These are phyloP conservation scores for Colletotrichum sublineola DNA, from an alignment of 2,329 filamentous ascomycete species.

Conservation along the genomic window DNA sequence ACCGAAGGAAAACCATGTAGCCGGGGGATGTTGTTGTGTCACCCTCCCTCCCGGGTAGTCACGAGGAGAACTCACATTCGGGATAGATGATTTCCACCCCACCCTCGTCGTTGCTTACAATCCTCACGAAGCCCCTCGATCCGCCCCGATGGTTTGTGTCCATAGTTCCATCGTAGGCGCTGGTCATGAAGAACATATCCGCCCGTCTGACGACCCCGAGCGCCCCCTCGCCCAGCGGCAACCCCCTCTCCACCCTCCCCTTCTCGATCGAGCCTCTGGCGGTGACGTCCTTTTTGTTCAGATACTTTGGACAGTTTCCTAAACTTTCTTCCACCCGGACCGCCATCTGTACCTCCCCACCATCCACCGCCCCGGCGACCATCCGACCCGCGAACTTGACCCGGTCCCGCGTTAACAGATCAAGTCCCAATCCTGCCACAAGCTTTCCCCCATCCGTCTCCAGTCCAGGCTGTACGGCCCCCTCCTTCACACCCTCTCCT, in stretches of 20 bases:
- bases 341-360: conserved; percentile 66
- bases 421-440: conserved; percentile 69
- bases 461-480: conserved; percentile 53
- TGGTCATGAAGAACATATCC: conserved; percentile 85
- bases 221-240: conserved; percentile 66
- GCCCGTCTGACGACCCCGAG: conserved; percentile 71
- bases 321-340: conserved; percentile 79
- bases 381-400: conserved; percentile 81
- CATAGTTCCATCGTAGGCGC: conserved; percentile 76
- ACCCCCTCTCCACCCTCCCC: conserved; percentile 46
- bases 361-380: conserved; percentile 71
- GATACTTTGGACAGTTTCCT: conserved; percentile 89
- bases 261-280: conserved; percentile 40
- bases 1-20: background rate
- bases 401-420: conserved; percentile 76
- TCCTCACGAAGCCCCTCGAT: conserved; percentile 77
- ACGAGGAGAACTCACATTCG: conserved; percentile 66
- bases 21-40: background rate
- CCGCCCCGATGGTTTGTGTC: conserved; percentile 88
- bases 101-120: conserved; percentile 68
- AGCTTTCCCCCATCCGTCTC: conserved; percentile 53
- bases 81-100: conserved; percentile 76
- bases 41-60: too few species aligned
- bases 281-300: conserved; percentile 78
- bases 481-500: conserved; percentile 54